A percentile compares a stretch with the other conserved stretches of the same genome.
These are phyloP conservation scores for Suillus lakei DNA, from an alignment of 768 basidiomycete genomes.

Conservation along the genomic window DNA sequence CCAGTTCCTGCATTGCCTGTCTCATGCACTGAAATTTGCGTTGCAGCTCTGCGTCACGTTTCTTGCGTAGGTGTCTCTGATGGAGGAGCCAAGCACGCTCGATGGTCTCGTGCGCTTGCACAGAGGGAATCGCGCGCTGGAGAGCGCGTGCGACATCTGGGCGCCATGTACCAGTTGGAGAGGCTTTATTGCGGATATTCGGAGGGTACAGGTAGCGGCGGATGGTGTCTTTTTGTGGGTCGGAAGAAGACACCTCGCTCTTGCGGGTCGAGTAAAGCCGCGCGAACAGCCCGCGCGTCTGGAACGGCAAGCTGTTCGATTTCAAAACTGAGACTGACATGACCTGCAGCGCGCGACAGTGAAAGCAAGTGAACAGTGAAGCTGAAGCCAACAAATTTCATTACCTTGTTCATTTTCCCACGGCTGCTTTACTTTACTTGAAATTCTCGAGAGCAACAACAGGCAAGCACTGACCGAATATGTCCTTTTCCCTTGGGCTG, in stretches of 20 bases:
- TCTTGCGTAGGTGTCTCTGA: conserved; percentile 72
- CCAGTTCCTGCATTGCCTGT: conserved; percentile 83
- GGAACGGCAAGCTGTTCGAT: conserved; percentile 36
- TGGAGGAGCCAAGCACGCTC: conserved; percentile 89
- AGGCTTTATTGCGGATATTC: conserved; percentile 69
- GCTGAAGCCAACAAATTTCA: background rate
- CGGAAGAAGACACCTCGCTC: conserved; percentile 35
- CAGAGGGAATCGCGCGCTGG: conserved; percentile 83
- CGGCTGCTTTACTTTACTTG: conserved; percentile 18
- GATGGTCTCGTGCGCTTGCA: conserved; percentile 90
- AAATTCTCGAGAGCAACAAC: conserved; percentile 7
- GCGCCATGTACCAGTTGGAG: conserved; percentile 85
- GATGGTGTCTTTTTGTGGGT: conserved; percentile 73
- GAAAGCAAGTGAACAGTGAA: background rate
- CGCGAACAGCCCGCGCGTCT: conserved; percentile 31
- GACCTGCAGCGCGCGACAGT: background rate
- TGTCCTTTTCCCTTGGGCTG: conserved; percentile 26
- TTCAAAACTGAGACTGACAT: conserved; percentile 46
- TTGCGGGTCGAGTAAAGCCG: conserved; percentile 46
- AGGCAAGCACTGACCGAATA: conserved; percentile 12
- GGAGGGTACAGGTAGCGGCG: conserved; percentile 82
- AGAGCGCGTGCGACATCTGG: conserved; percentile 78
- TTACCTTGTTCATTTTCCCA: conserved; percentile 22
- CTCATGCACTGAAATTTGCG: conserved; percentile 85
- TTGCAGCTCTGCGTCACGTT: conserved; percentile 66